A percentile compares a stretch with the other conserved stretches of the same genome.
These are phyloP conservation scores for Corynespora cassiicola DNA, from an alignment of 2,329 filamentous ascomycete genomes.

Conservation along the genomic window DNA sequence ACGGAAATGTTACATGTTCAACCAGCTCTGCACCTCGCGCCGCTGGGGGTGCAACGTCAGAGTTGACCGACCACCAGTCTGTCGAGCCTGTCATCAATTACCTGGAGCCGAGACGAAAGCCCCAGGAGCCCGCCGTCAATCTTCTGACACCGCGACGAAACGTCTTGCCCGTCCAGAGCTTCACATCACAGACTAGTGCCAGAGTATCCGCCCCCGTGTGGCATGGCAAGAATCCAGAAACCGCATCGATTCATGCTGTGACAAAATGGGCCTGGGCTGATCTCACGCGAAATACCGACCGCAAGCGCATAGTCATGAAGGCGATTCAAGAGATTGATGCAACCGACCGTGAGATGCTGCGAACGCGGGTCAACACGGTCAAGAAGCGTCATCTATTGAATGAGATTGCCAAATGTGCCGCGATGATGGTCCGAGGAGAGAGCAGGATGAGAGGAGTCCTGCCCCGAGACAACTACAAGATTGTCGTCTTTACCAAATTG, in stretches of 20 bases:
- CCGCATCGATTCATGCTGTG: conserved; percentile 32
- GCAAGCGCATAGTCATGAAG: conserved; percentile 54
- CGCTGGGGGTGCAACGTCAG: no score
- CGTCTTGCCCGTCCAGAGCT: no score
- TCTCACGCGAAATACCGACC: conserved; percentile 48
- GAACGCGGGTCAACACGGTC: conserved; percentile 24
- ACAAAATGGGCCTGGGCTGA: conserved; percentile 41
- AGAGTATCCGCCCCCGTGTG: no score
- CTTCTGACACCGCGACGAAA: no score
- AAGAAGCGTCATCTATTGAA: conserved; percentile 22
- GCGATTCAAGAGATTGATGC: conserved; percentile 41
- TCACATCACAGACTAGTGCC: no score
- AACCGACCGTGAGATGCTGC: conserved; percentile 25
- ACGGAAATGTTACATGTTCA: no score
- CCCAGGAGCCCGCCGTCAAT: no score
- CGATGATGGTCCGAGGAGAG: conserved; percentile 25
- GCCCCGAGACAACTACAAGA: conserved; percentile 29
- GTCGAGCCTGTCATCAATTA: no score
- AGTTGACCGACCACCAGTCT: no score
- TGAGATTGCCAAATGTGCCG: conserved; percentile 31
- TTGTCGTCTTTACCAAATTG: conserved; percentile 30
- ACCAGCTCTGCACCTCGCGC: no score
- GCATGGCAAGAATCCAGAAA: conserved; percentile 25
- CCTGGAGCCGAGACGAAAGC: no score
- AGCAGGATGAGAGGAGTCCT: conserved; percentile 32